These are phyloP conservation scores for Magnusiomyces tetraspermus DNA, from an alignment of 1,139 yeast genomes.

Conservation along the genomic window DNA sequence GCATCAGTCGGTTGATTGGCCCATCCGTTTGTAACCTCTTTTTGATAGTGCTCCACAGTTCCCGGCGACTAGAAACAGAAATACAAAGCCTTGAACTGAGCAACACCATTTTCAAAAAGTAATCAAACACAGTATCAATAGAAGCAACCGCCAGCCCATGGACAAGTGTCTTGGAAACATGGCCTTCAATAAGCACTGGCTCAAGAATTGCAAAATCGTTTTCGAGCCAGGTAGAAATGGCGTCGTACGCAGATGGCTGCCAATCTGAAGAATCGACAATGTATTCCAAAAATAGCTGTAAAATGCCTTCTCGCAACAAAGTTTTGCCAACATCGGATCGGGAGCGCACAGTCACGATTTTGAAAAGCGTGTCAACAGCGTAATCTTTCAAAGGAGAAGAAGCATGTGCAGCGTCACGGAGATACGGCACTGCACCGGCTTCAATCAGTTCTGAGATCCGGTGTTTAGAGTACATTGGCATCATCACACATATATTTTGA, in stretches of 20 bases:
- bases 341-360: not conserved
- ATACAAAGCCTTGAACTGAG: not conserved
- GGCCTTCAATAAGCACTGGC: not conserved
- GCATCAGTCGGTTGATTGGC: not conserved
- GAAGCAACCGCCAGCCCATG: not conserved
- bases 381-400: not conserved
- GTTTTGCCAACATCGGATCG: not conserved
- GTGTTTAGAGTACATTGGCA: not conserved
- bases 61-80: not conserved
- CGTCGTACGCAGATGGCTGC: slow-evolving; percentile 4
- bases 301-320: not conserved
- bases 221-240: not conserved
- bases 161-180: not conserved
- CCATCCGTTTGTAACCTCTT: not conserved
- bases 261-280: not conserved
- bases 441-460: not conserved
- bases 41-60: not conserved
- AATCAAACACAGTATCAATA: slow-evolving; percentile 1
- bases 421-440: not conserved
- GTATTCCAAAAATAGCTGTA: not conserved
- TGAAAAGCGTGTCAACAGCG: slow-evolving; percentile 2
- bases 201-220: not conserved
- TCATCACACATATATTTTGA: not conserved
- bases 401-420: not conserved
- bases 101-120: slow-evolving; percentile 1